Evolutionary conservation across 1,284 basidiomycete species (phyloP), one percentile per base, ranked within the genome.

Genomic region (Grifola frondosa): DNA sequence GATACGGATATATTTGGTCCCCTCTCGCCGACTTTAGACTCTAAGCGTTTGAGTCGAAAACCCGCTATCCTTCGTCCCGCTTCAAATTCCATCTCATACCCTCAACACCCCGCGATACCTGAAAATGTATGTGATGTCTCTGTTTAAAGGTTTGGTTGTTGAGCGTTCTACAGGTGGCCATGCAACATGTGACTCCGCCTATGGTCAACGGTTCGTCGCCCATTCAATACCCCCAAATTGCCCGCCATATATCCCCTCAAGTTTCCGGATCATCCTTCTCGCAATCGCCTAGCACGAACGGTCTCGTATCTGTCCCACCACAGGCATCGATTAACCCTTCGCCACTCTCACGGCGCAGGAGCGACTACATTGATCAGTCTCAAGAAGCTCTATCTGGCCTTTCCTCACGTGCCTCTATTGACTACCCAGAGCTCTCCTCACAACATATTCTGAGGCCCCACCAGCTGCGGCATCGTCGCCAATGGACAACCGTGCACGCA

Each of bases 261-360:
- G 58, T 53, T 37, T 64, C 56, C 42, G 68, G 59, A 26, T 70
- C 62, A 19, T 67, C 46, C 53, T 75, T 49, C 59, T 62, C 55
- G 52, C 62, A 53, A 38, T 60, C 65, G 40, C 30, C 66, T 57
- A 48, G 50, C 2, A 55, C 61, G 30, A 62, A 62, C 44, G 65
- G 62, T 15, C 50, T 69, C 30, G 69, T 77, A 42, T 69, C 85
- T 0, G 77, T 88, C 2, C 87, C 85, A 15, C 87, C 90, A 1
- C 82, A 82, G 59, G 89, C 87, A 10, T 90, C 90, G 24, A 80
- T 89, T 53, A 87, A 84, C 51, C 79, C 83, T 28, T 81, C 86
- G 4, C 66, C 75, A 1, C 67, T 88, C 4, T 77, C 88, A 0
- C 78, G 90, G 13, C 75, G 88, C 51, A 77, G 88, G 38, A 87